Evolutionary conservation across 2,329 filamentous ascomycete species (phyloP).

Genomic region (Capronia epimyces): DNA sequence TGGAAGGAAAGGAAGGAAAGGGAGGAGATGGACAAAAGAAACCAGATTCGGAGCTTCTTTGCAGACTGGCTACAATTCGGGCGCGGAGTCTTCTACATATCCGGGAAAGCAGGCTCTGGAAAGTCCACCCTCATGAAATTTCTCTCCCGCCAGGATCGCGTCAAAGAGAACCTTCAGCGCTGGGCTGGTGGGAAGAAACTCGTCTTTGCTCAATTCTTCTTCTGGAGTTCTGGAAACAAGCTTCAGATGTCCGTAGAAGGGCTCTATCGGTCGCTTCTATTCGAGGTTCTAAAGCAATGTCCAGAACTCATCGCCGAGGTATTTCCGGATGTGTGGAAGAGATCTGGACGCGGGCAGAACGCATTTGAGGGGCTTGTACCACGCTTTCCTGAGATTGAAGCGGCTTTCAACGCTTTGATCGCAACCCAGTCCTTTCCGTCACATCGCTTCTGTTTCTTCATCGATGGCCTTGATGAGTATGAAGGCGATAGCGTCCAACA

Average conservation of each 20-base stretch:
- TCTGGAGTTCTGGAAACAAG: conserved; percentile 3
- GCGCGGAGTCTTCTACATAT: background rate
- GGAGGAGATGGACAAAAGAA: background rate
- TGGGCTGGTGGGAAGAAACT: conserved; percentile 7
- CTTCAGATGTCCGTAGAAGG: conserved; percentile 5
- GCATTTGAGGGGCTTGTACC: background rate
- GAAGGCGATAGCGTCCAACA: conserved; percentile 1
- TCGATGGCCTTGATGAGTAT: conserved; percentile 13
- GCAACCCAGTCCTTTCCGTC: background rate
- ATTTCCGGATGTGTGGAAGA: background rate
- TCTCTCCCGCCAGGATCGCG: background rate
- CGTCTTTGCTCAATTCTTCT: conserved; percentile 6
- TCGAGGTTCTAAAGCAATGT: background rate
- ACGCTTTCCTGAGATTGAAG: background rate
- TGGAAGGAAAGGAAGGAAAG: too few species aligned
- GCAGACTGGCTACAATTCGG: background rate
- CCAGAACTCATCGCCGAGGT: conserved; percentile 5
- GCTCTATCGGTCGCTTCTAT: conserved; percentile 7
- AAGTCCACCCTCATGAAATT: conserved; percentile 19
- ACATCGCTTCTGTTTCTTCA: conserved; percentile 8
- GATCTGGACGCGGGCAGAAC: background rate
- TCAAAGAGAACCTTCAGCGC: background rate
- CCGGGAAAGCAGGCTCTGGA: conserved; percentile 7
- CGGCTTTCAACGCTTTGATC: background rate
- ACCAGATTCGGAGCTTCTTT: background rate